These are phyloP conservation scores for Punctularia strigosozonata DNA, from an alignment of 768 basidiomycete species.

Conservation along the genomic window DNA sequence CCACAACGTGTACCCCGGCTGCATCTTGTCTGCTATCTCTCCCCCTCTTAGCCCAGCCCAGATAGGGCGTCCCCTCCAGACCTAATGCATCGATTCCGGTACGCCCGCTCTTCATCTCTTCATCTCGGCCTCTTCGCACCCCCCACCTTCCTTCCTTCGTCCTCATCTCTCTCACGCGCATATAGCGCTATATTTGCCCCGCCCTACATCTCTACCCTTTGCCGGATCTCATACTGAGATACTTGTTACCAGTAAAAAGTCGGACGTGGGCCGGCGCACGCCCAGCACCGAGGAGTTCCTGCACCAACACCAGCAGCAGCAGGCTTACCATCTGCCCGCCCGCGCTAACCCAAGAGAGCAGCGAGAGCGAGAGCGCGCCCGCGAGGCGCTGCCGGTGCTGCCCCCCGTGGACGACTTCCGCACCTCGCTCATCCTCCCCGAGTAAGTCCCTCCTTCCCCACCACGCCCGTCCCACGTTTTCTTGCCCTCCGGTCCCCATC, in stretches of 20 bases:
- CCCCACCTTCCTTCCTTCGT: constrained; percentile 5
- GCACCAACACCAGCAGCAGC: constrained; percentile 10
- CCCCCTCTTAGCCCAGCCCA: background rate
- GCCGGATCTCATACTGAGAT: constrained; percentile 7
- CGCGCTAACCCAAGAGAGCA: constrained; percentile 5
- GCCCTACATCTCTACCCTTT: constrained; percentile 3
- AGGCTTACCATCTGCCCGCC: background rate
- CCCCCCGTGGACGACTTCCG: constrained; percentile 71
- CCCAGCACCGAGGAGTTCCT: constrained; percentile 23
- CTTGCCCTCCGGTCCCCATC: too few species aligned
- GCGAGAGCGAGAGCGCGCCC: too few species aligned
- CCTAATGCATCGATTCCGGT: constrained; percentile 78
- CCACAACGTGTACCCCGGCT: background rate
- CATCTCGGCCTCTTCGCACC: constrained; percentile 14
- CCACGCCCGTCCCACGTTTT: constrained; percentile 8
- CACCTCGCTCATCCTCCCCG: constrained; percentile 76
- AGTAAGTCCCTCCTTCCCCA: constrained; percentile 38
- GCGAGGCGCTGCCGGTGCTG: constrained; percentile 46
- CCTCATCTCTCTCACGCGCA: constrained; percentile 3
- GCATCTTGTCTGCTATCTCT: background rate
- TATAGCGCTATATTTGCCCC: constrained; percentile 7
- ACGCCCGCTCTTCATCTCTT: constrained; percentile 21
- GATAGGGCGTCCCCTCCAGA: constrained; percentile 6
- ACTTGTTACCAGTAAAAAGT: constrained; percentile 52
- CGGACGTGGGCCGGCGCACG: constrained; percentile 56